These are phyloP conservation scores for Psidium friedrichsthalianum DNA, from an alignment of 345 rosid species.

Conservation along the genomic window DNA sequence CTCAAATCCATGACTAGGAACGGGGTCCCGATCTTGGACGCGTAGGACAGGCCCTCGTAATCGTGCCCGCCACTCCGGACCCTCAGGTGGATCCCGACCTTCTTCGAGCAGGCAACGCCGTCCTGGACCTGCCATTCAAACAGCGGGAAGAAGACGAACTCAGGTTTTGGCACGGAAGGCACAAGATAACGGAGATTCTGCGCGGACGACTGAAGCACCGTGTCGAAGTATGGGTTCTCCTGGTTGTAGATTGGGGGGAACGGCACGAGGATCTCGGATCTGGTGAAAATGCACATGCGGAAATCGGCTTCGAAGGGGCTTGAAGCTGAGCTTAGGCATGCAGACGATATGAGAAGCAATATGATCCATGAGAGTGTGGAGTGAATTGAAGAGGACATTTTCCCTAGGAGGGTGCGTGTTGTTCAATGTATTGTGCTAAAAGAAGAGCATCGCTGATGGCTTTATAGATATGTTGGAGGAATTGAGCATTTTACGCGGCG, in stretches of 20 bases:
- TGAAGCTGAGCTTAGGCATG: background rate
- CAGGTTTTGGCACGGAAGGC: conserved; percentile 42
- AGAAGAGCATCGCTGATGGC: background rate
- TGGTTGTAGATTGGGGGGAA: conserved; percentile 20
- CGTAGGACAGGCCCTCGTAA: conserved; percentile 50
- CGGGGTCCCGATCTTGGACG: conserved; percentile 35
- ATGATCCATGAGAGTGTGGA: conserved; percentile 4
- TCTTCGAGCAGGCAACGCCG: conserved; percentile 35
- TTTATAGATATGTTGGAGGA: background rate
- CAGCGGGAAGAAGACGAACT: conserved; percentile 33
- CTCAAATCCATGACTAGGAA: conserved; percentile 43
- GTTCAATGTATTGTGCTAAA: background rate
- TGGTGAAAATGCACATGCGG: conserved; percentile 17
- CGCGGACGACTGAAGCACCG: conserved; percentile 32
- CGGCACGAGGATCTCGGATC: conserved; percentile 7
- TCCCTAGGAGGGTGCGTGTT: background rate
- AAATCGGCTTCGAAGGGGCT: conserved; percentile 20
- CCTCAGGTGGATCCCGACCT: conserved; percentile 26
- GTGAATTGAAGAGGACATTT: conserved; percentile 11
- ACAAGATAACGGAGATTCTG: conserved; percentile 36
- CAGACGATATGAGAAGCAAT: conserved; percentile 1
- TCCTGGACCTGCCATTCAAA: conserved; percentile 46
- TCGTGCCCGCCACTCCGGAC: conserved; percentile 68
- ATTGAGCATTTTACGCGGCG: background rate
- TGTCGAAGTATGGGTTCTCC: conserved; percentile 20